Conservation (phyloP, 257 asterid genomes). For the Misopates orontium region DNA sequence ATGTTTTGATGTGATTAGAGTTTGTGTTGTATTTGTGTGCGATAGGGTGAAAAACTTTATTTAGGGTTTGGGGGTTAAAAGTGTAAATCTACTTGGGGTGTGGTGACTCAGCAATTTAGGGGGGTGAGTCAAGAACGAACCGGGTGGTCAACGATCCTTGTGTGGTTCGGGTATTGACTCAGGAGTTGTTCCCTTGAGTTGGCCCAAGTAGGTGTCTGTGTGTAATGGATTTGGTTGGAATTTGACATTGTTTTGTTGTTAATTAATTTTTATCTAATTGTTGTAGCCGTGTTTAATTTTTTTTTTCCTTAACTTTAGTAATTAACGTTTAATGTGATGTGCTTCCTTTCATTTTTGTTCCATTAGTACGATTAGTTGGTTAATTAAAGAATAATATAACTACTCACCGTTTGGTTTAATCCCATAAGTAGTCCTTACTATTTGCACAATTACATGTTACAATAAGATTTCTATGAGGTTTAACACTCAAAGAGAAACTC, state of each 20-base stretch:
- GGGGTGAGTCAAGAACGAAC: slow-evolving; percentile 99
- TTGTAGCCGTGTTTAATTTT: neutral
- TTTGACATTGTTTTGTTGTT: neutral
- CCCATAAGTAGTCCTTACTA: no score
- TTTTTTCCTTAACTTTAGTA: no score
- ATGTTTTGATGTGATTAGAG: neutral
- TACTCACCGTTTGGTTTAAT: no score
- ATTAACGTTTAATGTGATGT: no score
- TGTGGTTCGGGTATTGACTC: slow-evolving; percentile 98
- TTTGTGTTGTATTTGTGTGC: slow-evolving; percentile 13
- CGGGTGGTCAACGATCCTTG: slow-evolving; percentile 46
- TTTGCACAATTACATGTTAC: no score
- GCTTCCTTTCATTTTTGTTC: no score
- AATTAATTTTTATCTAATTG: neutral
- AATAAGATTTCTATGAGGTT: no score
- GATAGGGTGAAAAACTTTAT: slow-evolving; percentile 1
- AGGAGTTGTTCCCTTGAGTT: slow-evolving; percentile 40
- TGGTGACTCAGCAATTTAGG: slow-evolving; percentile 12
- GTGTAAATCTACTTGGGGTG: neutral
- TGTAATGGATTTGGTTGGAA: slow-evolving; percentile 18
- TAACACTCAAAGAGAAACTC: no score
- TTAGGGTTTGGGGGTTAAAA: neutral
- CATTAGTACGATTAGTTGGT: no score
- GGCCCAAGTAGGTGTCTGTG: slow-evolving; percentile 26
- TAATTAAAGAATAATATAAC: no score